Conservation (phyloP, 176 grass and related monocot species). For the Guadua angustifolia region DNA sequence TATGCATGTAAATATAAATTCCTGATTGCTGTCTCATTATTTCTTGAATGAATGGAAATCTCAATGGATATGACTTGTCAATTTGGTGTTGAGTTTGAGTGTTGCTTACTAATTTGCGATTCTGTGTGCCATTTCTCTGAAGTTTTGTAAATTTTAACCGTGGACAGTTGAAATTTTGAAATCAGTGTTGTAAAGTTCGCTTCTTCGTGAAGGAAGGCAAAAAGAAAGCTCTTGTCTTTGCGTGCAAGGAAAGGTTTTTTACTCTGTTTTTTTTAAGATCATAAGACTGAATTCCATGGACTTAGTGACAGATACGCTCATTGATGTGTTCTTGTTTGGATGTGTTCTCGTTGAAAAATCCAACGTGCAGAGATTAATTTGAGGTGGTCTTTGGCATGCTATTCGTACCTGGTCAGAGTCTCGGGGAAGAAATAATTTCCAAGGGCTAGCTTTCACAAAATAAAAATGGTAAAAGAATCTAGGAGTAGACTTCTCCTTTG, state of each 20-base stretch:
- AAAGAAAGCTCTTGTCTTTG: conserved; percentile 16
- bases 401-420: conserved; percentile 38
- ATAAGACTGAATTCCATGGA: background rate
- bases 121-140: background rate
- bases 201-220: background rate
- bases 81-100: background rate
- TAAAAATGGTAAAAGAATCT: background rate
- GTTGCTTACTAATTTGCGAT: background rate
- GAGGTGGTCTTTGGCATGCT: background rate
- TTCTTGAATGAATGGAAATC: conserved; percentile 23
- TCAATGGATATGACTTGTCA: conserved; percentile 11
- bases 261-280: background rate
- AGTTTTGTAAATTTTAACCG: background rate
- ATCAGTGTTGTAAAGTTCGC: background rate
- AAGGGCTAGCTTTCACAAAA: background rate
- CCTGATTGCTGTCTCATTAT: conserved; percentile 37
- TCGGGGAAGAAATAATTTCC: background rate
- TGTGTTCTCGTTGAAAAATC: conserved; percentile 9
- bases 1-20: conserved; percentile 60
- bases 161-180: background rate
- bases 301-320: background rate
- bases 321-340: background rate
- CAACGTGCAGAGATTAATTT: conserved; percentile 6
- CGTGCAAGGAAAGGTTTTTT: background rate
- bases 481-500: background rate